Percentiles rank a stretch among this genome's conserved stretches.
Evolutionary conservation across 2,329 filamentous ascomycete species (phyloP).

Genomic region (Aspergillus sojae): DNA sequence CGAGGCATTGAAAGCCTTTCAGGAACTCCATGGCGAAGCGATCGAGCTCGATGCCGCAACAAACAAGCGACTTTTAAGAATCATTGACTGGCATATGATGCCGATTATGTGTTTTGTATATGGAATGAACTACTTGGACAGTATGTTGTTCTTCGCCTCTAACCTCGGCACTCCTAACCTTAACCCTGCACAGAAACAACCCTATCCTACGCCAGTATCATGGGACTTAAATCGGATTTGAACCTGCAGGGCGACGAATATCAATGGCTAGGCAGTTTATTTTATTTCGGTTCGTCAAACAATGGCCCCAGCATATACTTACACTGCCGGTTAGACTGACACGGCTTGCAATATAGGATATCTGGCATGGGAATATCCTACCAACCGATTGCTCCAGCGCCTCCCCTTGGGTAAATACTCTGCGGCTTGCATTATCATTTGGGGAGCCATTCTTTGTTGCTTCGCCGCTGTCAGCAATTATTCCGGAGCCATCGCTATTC

Average conservation of each 20-base stretch:
- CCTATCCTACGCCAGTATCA: slow-evolving; percentile 56
- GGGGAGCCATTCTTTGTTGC: slow-evolving; percentile 63
- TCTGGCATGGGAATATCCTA: slow-evolving; percentile 66
- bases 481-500: slow-evolving; percentile 63
- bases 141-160: slow-evolving; percentile 27
- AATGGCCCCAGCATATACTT: neutral
- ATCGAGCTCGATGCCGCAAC: slow-evolving; percentile 59
- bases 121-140: slow-evolving; percentile 60
- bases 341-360: slow-evolving; percentile 37
- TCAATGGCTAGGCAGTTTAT: slow-evolving; percentile 56
- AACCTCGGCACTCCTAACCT: neutral
- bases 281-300: slow-evolving; percentile 49
- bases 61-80: slow-evolving; percentile 60
- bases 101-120: slow-evolving; percentile 62
- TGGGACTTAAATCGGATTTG: slow-evolving; percentile 55
- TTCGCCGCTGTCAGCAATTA: slow-evolving; percentile 66
- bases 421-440: slow-evolving; percentile 64
- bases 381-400: slow-evolving; percentile 64
- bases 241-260: slow-evolving; percentile 49
- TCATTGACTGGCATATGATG: slow-evolving; percentile 66
- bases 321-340: neutral
- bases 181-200: slow-evolving; percentile 44
- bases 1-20: slow-evolving; percentile 62
- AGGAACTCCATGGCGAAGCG: slow-evolving; percentile 50
- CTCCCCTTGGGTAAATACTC: slow-evolving; percentile 69